These are phyloP conservation scores for Geranium incanum DNA, from an alignment of 441 rosid genomes.

Conservation along the genomic window DNA sequence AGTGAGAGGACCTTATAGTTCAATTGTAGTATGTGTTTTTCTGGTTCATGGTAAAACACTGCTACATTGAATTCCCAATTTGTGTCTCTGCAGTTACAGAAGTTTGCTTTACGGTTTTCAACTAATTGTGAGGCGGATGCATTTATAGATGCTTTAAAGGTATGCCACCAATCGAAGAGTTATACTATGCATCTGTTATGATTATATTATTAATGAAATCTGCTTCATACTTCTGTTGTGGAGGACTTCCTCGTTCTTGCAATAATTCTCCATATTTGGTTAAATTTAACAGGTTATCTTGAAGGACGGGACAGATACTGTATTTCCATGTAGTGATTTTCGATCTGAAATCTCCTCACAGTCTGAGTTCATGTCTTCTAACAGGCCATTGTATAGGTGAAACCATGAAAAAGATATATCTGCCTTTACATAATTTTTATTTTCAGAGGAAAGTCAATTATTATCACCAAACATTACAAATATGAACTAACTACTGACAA, in stretches of 20 bases:
- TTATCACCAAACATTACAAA: not conserved
- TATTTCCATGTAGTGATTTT: slow-evolving; percentile 28
- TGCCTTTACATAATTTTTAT: slow-evolving; percentile 8
- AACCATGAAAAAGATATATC: slow-evolving; percentile 5
- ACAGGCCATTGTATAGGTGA: slow-evolving; percentile 36
- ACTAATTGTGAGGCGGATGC: slow-evolving; percentile 41
- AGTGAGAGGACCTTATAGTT: slow-evolving; percentile 9
- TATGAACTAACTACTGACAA: slow-evolving; percentile 10
- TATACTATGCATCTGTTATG: slow-evolving; percentile 1
- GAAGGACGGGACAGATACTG: slow-evolving; percentile 27
- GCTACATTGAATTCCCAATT: not conserved
- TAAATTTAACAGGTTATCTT: slow-evolving; percentile 38
- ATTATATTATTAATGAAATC: not conserved
- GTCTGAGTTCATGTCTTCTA: slow-evolving; percentile 33
- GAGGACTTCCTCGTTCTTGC: slow-evolving; percentile 11
- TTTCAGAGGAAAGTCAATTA: slow-evolving; percentile 1
- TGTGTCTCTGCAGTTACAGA: slow-evolving; percentile 53
- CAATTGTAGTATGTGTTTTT: not conserved
- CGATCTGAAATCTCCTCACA: slow-evolving; percentile 41
- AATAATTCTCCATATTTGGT: slow-evolving; percentile 17
- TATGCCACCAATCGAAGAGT: slow-evolving; percentile 22
- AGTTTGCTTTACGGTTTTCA: slow-evolving; percentile 65
- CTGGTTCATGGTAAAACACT: slow-evolving; percentile 5
- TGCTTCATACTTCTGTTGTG: not conserved
- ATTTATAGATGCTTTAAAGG: slow-evolving; percentile 54